A percentile compares a stretch with the other conserved stretches of the same genome.
These are phyloP conservation scores for Globisporangium perplexum DNA, from an alignment of 352 stramenopile species.

Conservation along the genomic window DNA sequence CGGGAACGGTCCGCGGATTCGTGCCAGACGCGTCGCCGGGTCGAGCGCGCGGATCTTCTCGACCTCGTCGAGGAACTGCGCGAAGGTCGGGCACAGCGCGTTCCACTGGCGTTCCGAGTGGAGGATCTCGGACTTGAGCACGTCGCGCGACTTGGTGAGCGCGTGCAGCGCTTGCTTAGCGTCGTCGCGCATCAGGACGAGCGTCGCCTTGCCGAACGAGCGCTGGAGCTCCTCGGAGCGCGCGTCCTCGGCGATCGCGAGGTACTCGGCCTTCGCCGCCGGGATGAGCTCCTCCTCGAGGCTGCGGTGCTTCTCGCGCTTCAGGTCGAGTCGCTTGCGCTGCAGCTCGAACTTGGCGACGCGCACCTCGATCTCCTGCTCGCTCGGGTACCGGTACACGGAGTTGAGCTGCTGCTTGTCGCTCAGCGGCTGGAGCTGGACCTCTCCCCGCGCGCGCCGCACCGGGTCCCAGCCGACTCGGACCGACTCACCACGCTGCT, in stretches of 20 bases:
- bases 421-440: constrained; percentile 52
- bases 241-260: constrained; percentile 65
- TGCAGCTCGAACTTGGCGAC: constrained; percentile 63
- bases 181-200: constrained; percentile 60
- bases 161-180: constrained; percentile 48
- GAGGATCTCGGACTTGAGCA: constrained; percentile 38
- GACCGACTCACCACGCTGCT: constrained; percentile 51
- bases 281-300: constrained; percentile 52
- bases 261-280: constrained; percentile 67
- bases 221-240: constrained; percentile 60
- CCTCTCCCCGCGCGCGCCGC: constrained; percentile 28
- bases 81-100: constrained; percentile 41
- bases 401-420: constrained; percentile 56
- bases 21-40: constrained; percentile 18
- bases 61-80: constrained; percentile 59
- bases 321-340: constrained; percentile 31
- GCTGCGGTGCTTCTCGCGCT: constrained; percentile 26
- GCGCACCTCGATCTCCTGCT: constrained; percentile 49
- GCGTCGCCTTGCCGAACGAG: constrained; percentile 50
- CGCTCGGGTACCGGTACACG: constrained; percentile 63
- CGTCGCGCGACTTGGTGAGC: constrained; percentile 45
- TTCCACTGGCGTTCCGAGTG: constrained; percentile 39
- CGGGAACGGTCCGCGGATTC: constrained; percentile 58
- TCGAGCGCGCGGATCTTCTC: constrained; percentile 41
- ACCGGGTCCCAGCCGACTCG: constrained; percentile 59